Base-by-base conservation (phyloP, 805 yeast genomes). In the Suhomyces prunicola region DNA sequence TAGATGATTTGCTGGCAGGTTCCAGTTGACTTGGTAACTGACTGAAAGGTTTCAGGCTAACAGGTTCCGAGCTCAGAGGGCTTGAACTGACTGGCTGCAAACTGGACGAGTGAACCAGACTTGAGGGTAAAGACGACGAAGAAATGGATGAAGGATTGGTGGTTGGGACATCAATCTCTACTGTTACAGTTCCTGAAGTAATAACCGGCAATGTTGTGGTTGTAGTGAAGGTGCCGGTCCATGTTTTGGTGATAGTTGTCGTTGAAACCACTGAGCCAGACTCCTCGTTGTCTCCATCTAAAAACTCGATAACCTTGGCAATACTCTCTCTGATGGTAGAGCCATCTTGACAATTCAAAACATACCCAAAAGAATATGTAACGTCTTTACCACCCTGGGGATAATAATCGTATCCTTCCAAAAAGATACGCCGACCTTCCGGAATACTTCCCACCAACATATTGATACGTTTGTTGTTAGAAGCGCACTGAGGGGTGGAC, bases 361-460 rank as follows among this genome's bases (percentile, higher is more conserved):
- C 26, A 26, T 57, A 53, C 8, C 45, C 49, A 33, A 52, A 58
- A 15, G 41, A 39, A 36, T 57, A 58, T 8, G 48, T 51, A 5
- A 58, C 54, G 8, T 47, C 19, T 19, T 24, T 41, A 1, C 47
- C 24, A 13, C 39, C 44, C 4, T 27, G 7, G 1, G 60, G 54
- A 46, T 53, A 54, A 9, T n/a, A 35, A 44, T 54, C 54, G 35
- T 54, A 39, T 3, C 62, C 64, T 29, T 56, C 47, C 17, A 60
- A 26, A 44, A 60, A 61, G 5, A 55, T 54, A 45, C 62, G 50
- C 0, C 59, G 58, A 9, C 19, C 40, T 19, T 15, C 47, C 6
- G 57, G 50, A n/a, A 61, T 48, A 17, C 40, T 35, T 2, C 50
- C 42, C 33, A 58, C 53, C 3, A 29, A 27, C 12, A 51, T 29